Conservation (phyloP, 148 eudicot genomes). For the Euryodendron excelsum region DNA sequence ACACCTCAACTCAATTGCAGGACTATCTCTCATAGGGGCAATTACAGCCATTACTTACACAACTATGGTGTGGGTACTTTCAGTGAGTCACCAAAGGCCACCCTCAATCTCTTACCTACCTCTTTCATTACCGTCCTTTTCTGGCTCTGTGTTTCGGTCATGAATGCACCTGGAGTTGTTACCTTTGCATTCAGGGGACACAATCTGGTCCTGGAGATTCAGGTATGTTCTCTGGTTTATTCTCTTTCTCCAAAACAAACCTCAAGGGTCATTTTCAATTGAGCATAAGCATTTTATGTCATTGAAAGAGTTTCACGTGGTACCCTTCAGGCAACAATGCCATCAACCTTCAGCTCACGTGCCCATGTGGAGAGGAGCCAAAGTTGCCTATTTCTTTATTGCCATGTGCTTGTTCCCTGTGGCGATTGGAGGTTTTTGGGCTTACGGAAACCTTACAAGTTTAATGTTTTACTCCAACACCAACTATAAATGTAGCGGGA, state of each 20-base stretch:
- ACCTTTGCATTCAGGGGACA: conserved; percentile 98
- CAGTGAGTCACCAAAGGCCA: conserved; percentile 81
- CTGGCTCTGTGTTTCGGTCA: conserved; percentile 66
- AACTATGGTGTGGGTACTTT: conserved; percentile 94
- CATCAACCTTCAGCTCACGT: conserved; percentile 97
- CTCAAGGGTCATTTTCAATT: neutral
- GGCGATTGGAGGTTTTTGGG: conserved; percentile 98
- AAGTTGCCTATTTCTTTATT: conserved; percentile 86
- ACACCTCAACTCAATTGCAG: conserved; percentile 94
- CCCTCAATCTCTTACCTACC: conserved; percentile 73
- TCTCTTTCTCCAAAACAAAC: neutral
- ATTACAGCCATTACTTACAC: conserved; percentile 92
- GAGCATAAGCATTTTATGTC: neutral
- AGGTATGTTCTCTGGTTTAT: conserved; percentile 42
- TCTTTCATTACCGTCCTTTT: conserved; percentile 55
- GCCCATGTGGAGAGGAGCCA: conserved; percentile 99
- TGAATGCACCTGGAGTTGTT: conserved; percentile 91
- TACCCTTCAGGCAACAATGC: conserved; percentile 80
- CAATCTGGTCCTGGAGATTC: conserved; percentile 88
- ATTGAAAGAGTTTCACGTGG: neutral
- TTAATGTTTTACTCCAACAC: neutral
- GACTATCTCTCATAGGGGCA: conserved; percentile 93
- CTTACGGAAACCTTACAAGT: conserved; percentile 93
- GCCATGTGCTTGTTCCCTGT: conserved; percentile 93
- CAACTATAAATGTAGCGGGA: neutral